phyloP scores from a whole-genome alignment of 257 asterid genomes.

The Gentiana dahurica region DNA sequence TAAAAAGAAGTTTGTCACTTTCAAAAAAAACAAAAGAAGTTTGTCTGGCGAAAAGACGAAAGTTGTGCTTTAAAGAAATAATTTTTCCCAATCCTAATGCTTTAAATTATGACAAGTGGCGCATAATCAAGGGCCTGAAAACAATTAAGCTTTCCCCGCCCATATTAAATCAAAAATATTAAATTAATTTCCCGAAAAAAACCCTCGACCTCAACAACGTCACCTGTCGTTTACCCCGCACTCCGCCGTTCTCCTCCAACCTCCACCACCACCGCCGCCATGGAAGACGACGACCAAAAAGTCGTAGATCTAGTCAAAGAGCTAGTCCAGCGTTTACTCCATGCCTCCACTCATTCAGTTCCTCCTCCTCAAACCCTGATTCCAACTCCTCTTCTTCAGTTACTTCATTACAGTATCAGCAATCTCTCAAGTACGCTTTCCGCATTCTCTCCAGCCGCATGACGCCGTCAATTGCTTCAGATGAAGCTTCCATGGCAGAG shows the following conservation, averaged over 20 bases:
- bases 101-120: too few relatives aligned
- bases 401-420: constrained; percentile 40
- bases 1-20: too few relatives aligned
- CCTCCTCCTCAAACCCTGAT: constrained; percentile 19
- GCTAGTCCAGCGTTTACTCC: constrained; percentile 72
- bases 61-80: too few relatives aligned
- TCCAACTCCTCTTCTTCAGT: constrained; percentile 29
- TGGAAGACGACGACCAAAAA: constrained; percentile 57
- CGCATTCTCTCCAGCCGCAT: constrained; percentile 90
- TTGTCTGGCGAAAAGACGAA: too few relatives aligned
- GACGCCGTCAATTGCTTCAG: constrained; percentile 65
- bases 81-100: too few relatives aligned
- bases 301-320: constrained; percentile 80
- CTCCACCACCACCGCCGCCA: constrained; percentile 18
- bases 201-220: constrained; percentile 1
- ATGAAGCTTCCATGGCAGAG: constrained; percentile 78
- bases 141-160: constrained; percentile 24
- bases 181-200: constrained; percentile 10
- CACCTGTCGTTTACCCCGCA: neutral
- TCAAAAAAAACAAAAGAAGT: too few relatives aligned
- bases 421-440: constrained; percentile 64
- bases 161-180: constrained; percentile 24
- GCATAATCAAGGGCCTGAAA: neutral
- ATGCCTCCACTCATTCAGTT: constrained; percentile 14
- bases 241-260: constrained; percentile 4